Evolutionary conservation across 768 basidiomycete species (phyloP), one percentile per base, ranked within the genome.

Genomic region (Strobilomyces dryophilus): DNA sequence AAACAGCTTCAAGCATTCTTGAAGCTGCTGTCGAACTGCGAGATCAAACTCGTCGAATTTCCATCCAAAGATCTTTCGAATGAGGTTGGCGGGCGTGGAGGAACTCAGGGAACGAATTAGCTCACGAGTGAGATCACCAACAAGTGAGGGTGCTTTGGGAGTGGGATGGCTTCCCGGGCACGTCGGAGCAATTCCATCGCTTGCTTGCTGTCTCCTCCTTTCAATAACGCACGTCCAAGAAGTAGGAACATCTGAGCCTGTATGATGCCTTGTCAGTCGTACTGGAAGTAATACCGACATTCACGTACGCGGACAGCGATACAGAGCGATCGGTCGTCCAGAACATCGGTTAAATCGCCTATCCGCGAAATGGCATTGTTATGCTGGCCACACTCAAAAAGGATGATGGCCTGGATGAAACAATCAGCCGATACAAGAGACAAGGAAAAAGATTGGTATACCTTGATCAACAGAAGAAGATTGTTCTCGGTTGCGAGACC

Each of bases 401-500:
- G 8, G 8, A 53, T 36, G n/a, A 47, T 26, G 0, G 52, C 52
- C 57, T 58, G 18, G 15, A 1, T 34, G 21, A n/a, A 14, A 34
- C 15, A 4, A 34, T 29, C 4, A 1, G 18, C 36, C 4, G 0
- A 5, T 20, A 27, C 17, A 20, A 29, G 10, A 2, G 35, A 1
- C 1, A 0, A 21, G 0, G 7, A 29, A 9, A 5, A n/a, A 17
- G 1, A 40, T 10, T 2, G 6, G 2, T 18, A 17, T 20, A 51
- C 60, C 56, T 59, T 62, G 26, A 61, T 47, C 0, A 55, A 29
- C 15, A 61, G 39, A 6, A 62, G 45, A 45, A 59, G 35, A 4
- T 29, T 39, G 14, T 21, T 52, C n/a, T 61, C 60, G 7, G 8
- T 8, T 9, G 37, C 2, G 11, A 21, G 27, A 11, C 31, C 20